A percentile compares a stretch with the other conserved stretches of the same genome.
phyloP scores from a whole-genome alignment of 2,329 filamentous ascomycete genomes.

The Fusarium staphyleae region DNA sequence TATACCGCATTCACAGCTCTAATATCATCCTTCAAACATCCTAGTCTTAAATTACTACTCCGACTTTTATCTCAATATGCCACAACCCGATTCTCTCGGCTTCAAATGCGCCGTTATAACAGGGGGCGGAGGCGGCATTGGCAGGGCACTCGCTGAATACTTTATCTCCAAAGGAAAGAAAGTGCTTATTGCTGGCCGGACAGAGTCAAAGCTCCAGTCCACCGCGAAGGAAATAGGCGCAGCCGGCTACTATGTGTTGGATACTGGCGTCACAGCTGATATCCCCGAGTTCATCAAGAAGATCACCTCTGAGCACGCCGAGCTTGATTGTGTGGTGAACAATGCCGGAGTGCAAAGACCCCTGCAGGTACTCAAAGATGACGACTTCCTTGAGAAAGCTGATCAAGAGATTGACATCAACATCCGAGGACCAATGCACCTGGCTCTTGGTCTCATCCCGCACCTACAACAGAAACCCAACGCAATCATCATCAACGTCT shows the following conservation, averaged over 20 bases:
- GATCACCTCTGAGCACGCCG: slow-evolving; percentile 55
- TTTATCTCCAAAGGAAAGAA: slow-evolving; percentile 56
- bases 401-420: slow-evolving; percentile 67
- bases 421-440: slow-evolving; percentile 64
- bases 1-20: too few species aligned
- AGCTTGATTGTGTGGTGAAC: slow-evolving; percentile 64
- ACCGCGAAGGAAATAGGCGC: slow-evolving; percentile 54
- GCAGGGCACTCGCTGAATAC: slow-evolving; percentile 55
- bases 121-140: slow-evolving; percentile 60
- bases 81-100: slow-evolving; percentile 34
- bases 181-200: slow-evolving; percentile 61
- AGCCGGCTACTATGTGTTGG: slow-evolving; percentile 58
- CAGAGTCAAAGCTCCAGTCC: slow-evolving; percentile 58
- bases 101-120: slow-evolving; percentile 58
- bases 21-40: too few species aligned
- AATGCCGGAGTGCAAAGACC: slow-evolving; percentile 66
- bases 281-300: slow-evolving; percentile 55
- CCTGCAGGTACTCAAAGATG: slow-evolving; percentile 51
- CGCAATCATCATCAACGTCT: slow-evolving; percentile 61
- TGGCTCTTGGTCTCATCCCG: slow-evolving; percentile 55
- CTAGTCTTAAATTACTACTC: not conserved
- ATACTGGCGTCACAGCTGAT: slow-evolving; percentile 54
- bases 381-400: slow-evolving; percentile 56
- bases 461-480: slow-evolving; percentile 55
- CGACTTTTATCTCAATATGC: not conserved